Evolutionary conservation across 108 stramenopile genomes (phyloP), one percentile per base, ranked within the genome.

Genomic region (Cyclotella baltica): DNA sequence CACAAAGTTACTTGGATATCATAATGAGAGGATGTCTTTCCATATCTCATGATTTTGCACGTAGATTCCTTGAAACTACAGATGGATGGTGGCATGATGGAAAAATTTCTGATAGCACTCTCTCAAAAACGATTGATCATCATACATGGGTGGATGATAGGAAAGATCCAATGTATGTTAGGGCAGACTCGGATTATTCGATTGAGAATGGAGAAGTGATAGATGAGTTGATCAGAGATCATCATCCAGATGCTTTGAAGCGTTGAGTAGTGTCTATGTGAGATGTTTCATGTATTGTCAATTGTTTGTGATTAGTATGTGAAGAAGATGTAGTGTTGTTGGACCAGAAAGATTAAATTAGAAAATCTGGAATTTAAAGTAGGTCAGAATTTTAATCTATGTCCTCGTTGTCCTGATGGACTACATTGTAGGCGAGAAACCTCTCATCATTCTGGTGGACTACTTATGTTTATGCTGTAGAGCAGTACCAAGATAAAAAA

Each of bases 1-100:
- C 78, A 11, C 91, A 92, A 70, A 83, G 83, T 20, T 92, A 92
- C 59, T 85, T 92, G 16, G 91, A 92, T 75, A 86, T 88, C 23
- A 88, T 88, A 22, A 58, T 90, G 63, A 63, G 89, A 61, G 91
- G 91, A 11, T 92, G 89, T 61, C 68, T 90, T 15, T 65, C 75
- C 16, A 88, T 90, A 52, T 85, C 85, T 6, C 64, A 70, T 48
- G 87, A 77, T 29, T 89, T 89, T 73, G 86, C 88, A 6, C 46
- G 37, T 27, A 65, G 77, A 33, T 89, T 88, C 47, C 67, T 92
- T 13, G 29, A 57, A 67, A 83, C 77, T 0, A 92, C 91, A 37
- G 56, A 77, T 25, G 91, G 91, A 6, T 92, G 91, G 91, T 78
- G 85, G 80, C 80, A 85, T 27, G 85, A 85, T 23, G 70, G 77